phyloP scores from a whole-genome alignment of 441 rosid genomes.

The Euphorbia celastroides region DNA sequence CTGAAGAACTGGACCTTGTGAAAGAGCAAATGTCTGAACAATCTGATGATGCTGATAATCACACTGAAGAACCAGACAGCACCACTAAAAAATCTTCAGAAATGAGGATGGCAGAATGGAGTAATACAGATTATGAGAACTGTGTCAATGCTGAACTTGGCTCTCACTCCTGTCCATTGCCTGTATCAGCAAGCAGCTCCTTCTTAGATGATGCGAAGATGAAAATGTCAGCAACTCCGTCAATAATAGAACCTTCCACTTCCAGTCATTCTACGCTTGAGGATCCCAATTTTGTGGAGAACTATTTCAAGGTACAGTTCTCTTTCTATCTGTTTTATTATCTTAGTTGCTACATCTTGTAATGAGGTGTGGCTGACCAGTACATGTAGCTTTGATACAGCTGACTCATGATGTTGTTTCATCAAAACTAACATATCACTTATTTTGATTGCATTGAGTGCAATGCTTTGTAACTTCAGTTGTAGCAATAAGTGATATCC shows the following conservation, averaged over 20 bases:
- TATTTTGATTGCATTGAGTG: not conserved
- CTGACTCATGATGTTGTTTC: not conserved
- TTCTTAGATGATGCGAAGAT: slow-evolving; percentile 23
- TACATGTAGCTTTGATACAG: not conserved
- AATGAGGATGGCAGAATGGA: slow-evolving; percentile 25
- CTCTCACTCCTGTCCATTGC: slow-evolving; percentile 25
- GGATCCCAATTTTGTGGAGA: slow-evolving; percentile 89
- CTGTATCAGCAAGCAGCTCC: slow-evolving; percentile 33
- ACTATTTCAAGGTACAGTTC: slow-evolving; percentile 73
- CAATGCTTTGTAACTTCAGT: not conserved
- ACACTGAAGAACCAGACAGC: slow-evolving; percentile 28
- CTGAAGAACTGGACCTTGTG: slow-evolving; percentile 26
- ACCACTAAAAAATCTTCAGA: slow-evolving; percentile 29
- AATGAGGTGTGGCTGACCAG: not conserved
- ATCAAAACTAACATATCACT: not conserved
- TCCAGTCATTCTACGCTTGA: slow-evolving; percentile 62
- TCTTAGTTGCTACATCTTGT: not conserved
- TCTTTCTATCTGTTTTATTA: not conserved
- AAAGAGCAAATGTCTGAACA: slow-evolving; percentile 28
- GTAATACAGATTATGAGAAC: slow-evolving; percentile 31
- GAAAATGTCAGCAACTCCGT: slow-evolving; percentile 27
- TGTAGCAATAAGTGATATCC: not conserved
- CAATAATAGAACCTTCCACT: slow-evolving; percentile 33
- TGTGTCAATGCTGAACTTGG: slow-evolving; percentile 25
- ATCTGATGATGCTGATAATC: slow-evolving; percentile 23